These are phyloP conservation scores for Lasiosphaeria ovina DNA, from an alignment of 495 filamentous ascomycete species.

Conservation along the genomic window DNA sequence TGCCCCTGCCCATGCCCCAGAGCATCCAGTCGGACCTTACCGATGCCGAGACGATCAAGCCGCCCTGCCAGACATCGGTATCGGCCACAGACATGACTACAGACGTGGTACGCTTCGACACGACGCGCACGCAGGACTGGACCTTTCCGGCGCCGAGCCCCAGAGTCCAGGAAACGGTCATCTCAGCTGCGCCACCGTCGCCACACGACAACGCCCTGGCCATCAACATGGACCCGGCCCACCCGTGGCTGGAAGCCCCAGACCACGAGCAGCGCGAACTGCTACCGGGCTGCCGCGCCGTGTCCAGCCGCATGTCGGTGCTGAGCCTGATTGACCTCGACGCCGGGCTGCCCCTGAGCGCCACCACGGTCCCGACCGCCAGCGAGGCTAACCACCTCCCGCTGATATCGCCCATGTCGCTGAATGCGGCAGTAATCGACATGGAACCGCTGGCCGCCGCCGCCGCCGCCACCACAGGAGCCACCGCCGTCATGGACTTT, in stretches of 20 bases:
- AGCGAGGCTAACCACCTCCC: neutral
- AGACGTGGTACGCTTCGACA: neutral
- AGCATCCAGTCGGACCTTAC: neutral
- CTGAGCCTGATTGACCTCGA: slow-evolving; percentile 7
- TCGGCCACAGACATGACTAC: neutral
- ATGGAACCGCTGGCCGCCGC: neutral
- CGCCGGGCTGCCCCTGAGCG: neutral
- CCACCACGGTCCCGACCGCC: neutral
- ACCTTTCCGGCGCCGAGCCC: slow-evolving; percentile 1
- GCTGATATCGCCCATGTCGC: neutral
- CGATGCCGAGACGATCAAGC: slow-evolving; percentile 15
- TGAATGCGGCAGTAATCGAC: neutral
- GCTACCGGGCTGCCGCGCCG: neutral
- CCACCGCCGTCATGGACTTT: neutral
- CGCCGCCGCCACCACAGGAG: neutral
- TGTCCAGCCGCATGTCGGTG: neutral
- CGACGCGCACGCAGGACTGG: slow-evolving; percentile 12
- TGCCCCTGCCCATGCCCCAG: neutral
- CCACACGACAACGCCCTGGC: neutral
- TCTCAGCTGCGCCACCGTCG: neutral
- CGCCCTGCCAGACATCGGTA: neutral
- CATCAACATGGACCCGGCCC: neutral
- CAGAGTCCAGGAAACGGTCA: neutral
- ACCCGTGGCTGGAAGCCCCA: slow-evolving; percentile 5
- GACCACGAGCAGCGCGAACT: neutral